phyloP scores from a whole-genome alignment of 2,329 filamentous ascomycete species.

The Fusarium anthophilum region DNA sequence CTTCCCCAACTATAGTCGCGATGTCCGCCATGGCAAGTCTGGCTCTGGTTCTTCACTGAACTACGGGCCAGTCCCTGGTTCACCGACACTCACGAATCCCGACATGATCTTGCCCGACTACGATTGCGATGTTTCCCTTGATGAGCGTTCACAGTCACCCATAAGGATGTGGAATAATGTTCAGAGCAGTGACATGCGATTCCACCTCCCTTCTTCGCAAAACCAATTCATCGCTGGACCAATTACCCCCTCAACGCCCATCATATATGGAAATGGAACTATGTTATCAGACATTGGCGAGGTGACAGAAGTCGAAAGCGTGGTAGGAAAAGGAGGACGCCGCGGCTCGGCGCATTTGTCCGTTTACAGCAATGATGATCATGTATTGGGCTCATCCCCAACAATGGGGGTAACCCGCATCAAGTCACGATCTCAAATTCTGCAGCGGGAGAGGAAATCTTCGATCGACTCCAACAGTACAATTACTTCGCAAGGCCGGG shows the following conservation, averaged over 20 bases:
- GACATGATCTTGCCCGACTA: slow-evolving; percentile 92
- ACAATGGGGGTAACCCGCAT: slow-evolving; percentile 54
- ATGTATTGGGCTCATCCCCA: slow-evolving; percentile 55
- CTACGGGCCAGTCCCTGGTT: slow-evolving; percentile 68
- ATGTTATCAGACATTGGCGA: slow-evolving; percentile 74
- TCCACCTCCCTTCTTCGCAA: slow-evolving; percentile 54
- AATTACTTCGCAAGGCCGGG: slow-evolving; percentile 61
- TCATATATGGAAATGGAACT: slow-evolving; percentile 75
- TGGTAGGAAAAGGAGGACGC: slow-evolving; percentile 54
- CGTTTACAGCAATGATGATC: slow-evolving; percentile 47
- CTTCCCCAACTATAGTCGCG: slow-evolving; percentile 38
- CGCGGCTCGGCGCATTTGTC: slow-evolving; percentile 50
- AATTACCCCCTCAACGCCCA: slow-evolving; percentile 66
- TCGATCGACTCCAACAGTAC: slow-evolving; percentile 72
- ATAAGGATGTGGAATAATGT: slow-evolving; percentile 63
- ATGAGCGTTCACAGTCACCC: slow-evolving; percentile 61
- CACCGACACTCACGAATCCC: slow-evolving; percentile 89
- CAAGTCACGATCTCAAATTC: slow-evolving; percentile 56
- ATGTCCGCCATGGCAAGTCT: slow-evolving; percentile 43
- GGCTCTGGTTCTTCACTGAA: slow-evolving; percentile 43
- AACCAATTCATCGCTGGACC: slow-evolving; percentile 54
- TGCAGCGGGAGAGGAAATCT: slow-evolving; percentile 59
- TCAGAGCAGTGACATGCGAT: slow-evolving; percentile 50
- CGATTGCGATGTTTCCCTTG: slow-evolving; percentile 64
- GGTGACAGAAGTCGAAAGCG: slow-evolving; percentile 64